A percentile compares a stretch with the other conserved stretches of the same genome.
Evolutionary conservation across 2,329 filamentous ascomycete genomes (phyloP).

Genomic region (Chrysoporthe cubensis): DNA sequence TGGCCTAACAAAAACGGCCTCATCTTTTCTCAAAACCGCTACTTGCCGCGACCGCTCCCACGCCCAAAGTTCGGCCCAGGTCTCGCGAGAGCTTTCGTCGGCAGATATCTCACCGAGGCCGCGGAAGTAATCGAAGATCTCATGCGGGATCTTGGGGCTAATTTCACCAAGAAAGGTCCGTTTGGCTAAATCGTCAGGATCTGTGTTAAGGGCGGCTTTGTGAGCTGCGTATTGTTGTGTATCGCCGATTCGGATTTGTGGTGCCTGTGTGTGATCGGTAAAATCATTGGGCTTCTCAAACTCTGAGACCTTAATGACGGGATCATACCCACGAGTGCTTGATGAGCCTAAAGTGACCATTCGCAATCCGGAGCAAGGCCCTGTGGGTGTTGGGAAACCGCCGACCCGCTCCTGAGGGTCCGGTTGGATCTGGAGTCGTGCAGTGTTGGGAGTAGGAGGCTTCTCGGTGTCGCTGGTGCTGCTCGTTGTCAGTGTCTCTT

Average conservation of each 20-base stretch:
- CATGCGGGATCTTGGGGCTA: neutral
- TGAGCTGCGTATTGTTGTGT: neutral
- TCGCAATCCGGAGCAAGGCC: neutral
- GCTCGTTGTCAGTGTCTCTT: neutral
- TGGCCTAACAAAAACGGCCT: neutral
- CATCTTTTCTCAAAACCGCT: neutral
- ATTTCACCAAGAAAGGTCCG: neutral
- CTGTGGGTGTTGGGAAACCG: neutral
- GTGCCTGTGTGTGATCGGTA: neutral
- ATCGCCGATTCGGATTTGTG: too few species aligned
- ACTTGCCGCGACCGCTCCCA: conserved; percentile 8
- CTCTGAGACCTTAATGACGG: too few species aligned
- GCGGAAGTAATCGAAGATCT: neutral
- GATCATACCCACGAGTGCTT: neutral
- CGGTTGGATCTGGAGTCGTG: neutral
- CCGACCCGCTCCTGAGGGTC: neutral
- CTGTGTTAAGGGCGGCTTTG: neutral
- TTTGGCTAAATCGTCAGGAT: neutral
- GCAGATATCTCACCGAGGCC: neutral
- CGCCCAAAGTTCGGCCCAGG: conserved; percentile 2
- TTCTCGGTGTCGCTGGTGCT: conserved; percentile 12
- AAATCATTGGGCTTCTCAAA: neutral
- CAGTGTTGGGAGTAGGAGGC: neutral
- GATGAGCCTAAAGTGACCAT: neutral
- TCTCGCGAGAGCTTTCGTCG: neutral